phyloP scores from a whole-genome alignment of 257 asterid genomes.

The Phtheirospermum japonicum region DNA sequence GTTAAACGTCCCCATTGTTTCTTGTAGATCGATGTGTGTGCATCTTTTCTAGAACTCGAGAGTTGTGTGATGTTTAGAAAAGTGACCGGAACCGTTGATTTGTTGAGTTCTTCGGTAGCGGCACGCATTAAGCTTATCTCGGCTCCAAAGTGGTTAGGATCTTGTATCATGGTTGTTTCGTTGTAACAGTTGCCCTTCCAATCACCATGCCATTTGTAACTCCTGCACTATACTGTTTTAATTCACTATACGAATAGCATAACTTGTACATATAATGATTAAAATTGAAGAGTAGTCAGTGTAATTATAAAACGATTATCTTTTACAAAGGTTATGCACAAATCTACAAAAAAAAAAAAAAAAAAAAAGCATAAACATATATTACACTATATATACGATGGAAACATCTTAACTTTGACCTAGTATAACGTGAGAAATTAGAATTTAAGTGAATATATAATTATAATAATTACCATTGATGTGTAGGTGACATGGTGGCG shows the following conservation, averaged over 20 bases:
- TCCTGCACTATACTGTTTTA: too few species aligned
- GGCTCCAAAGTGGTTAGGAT: slow-evolving; percentile 35
- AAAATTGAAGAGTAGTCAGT: too few species aligned
- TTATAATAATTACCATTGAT: slow-evolving; percentile 57
- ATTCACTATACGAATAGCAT: too few species aligned
- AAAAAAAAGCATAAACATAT: too few species aligned
- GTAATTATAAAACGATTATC: too few species aligned
- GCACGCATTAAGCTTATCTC: slow-evolving; percentile 43
- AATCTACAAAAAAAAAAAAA: too few species aligned
- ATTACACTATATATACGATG: too few species aligned
- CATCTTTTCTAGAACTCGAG: slow-evolving; percentile 61
- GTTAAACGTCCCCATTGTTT: slow-evolving; percentile 50
- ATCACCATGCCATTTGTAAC: slow-evolving; percentile 58
- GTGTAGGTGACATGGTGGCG: slow-evolving; percentile 75
- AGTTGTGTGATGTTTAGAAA: slow-evolving; percentile 64
- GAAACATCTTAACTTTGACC: too few species aligned
- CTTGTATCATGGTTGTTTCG: slow-evolving; percentile 44
- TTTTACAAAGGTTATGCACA: too few species aligned
- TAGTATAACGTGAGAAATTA: too few species aligned
- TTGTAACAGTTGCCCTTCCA: slow-evolving; percentile 55
- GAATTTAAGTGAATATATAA: too few species aligned
- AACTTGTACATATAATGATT: too few species aligned
- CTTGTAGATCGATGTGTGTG: slow-evolving; percentile 66
- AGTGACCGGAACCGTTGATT: slow-evolving; percentile 44
- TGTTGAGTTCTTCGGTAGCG: slow-evolving; percentile 32